Conservation (phyloP, 805 yeast species). For the Lipomyces kockii region DNA sequence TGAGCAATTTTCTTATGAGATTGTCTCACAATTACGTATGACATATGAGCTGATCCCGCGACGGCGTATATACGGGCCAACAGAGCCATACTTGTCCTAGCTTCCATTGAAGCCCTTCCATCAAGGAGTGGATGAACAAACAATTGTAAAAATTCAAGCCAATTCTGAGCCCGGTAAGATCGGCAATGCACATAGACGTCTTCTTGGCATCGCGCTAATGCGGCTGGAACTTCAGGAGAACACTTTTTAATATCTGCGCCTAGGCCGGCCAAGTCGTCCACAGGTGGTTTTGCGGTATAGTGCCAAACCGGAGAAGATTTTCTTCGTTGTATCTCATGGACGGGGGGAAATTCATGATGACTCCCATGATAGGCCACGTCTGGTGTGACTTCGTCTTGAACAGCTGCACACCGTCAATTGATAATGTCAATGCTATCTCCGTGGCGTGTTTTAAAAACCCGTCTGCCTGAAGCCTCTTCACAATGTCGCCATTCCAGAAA, state of each 20-base stretch:
- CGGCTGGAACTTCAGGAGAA: no score
- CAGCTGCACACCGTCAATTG: not conserved
- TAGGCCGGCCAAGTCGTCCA: no score
- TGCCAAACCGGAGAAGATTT: not conserved
- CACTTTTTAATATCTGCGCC: no score
- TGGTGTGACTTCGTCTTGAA: slow-evolving; percentile 1
- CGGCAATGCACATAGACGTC: no score
- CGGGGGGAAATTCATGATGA: not conserved
- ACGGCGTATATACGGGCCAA: no score
- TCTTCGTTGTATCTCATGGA: not conserved
- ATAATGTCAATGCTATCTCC: slow-evolving; percentile 2
- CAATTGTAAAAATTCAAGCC: not conserved
- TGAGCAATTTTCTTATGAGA: no score
- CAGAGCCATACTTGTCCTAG: not conserved
- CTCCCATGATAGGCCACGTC: slow-evolving; percentile 5
- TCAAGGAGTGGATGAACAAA: not conserved
- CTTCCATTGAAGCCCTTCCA: not conserved
- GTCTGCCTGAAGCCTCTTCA: not conserved
- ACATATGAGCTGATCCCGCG: no score
- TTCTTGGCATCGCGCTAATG: no score
- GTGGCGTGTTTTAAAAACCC: not conserved
- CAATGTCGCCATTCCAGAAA: no score
- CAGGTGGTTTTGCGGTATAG: not conserved
- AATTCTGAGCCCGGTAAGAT: not conserved
- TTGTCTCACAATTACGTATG: no score